Evolutionary conservation across 2,329 filamentous ascomycete genomes (phyloP).

Genomic region (Dendryphion nanum): DNA sequence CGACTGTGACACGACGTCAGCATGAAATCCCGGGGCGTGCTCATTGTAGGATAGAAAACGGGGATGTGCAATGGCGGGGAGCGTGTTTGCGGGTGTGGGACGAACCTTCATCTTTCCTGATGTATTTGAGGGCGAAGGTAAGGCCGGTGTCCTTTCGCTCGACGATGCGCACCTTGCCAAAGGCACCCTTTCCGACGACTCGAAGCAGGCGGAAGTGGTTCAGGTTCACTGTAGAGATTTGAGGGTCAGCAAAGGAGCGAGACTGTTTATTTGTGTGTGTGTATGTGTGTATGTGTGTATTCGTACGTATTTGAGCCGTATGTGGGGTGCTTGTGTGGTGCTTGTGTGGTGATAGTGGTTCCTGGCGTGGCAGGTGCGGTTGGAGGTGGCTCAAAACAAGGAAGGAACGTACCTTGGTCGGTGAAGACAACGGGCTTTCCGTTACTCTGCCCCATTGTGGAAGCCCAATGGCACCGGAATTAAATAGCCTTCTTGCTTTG

Average conservation of each 20-base stretch:
- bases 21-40: conserved; percentile 11
- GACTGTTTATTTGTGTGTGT: no score
- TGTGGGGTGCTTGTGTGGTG: no score
- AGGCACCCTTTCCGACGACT: conserved; percentile 95
- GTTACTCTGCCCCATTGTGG: conserved; percentile 93
- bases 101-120: conserved; percentile 93
- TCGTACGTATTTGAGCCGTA: no score
- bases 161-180: conserved; percentile 98
- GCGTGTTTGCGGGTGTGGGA: background rate
- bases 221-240: conserved; percentile 69
- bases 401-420: conserved; percentile 73
- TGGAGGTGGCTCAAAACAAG: background rate
- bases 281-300: no score
- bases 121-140: conserved; percentile 97
- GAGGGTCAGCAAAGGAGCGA: background rate
- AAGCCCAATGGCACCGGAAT: no score
- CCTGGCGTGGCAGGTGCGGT: background rate
- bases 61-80: conserved; percentile 4
- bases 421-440: conserved; percentile 90
- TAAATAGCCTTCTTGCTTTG: no score
- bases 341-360: no score
- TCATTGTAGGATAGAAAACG: background rate
- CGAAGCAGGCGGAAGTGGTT: conserved; percentile 95
- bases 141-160: conserved; percentile 93
- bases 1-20: conserved; percentile 60